Conservation (phyloP, 164 flowering plant genomes). For the Cinnamomum chago region DNA sequence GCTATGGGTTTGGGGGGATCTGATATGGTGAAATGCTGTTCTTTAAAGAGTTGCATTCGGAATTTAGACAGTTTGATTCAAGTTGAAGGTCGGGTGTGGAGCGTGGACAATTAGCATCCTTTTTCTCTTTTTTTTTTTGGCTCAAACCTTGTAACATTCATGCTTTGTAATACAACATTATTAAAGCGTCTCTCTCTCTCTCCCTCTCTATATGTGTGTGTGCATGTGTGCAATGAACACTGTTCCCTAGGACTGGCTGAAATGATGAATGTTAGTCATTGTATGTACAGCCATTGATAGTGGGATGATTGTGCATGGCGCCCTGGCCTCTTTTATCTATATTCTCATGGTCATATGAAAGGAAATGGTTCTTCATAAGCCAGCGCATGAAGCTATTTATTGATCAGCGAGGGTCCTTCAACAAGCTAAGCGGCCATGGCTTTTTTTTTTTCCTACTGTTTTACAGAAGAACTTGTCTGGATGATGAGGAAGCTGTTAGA, state of each 20-base stretch:
- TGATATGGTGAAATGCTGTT: not conserved
- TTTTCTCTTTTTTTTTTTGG: not conserved
- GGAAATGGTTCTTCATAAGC: no score
- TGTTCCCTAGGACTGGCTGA: not conserved
- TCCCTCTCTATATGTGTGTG: not conserved
- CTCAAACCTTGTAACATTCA: not conserved
- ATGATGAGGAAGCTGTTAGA: no score
- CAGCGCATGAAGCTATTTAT: no score
- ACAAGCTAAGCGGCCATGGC: no score
- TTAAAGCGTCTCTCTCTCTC: not conserved
- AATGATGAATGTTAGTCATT: not conserved
- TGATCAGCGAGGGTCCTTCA: no score
- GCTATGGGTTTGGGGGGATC: not conserved
- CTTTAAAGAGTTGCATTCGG: not conserved
- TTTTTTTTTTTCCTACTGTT: no score
- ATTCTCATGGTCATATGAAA: no score
- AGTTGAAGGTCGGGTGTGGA: not conserved
- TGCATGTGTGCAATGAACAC: no score
- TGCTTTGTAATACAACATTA: constrained; percentile 3
- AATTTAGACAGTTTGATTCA: no score
- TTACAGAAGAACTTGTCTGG: no score
- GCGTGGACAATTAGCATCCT: not conserved
- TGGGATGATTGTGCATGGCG: not conserved
- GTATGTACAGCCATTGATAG: not conserved
- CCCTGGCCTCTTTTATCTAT: not conserved